Evolutionary conservation across 129 eudicot species (phyloP).

Genomic region (Scalesia atractyloides): DNA sequence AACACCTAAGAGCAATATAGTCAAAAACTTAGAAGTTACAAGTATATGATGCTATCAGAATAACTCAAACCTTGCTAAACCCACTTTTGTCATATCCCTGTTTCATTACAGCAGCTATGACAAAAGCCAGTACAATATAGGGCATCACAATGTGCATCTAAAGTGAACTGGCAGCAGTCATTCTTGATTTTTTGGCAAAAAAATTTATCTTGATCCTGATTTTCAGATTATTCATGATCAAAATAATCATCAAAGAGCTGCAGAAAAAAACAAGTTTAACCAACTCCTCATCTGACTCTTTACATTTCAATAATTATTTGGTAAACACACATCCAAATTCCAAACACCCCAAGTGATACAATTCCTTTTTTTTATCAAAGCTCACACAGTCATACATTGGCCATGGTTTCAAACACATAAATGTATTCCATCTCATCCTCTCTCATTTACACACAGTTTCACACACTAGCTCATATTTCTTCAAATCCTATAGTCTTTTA

Average conservation of each 20-base stretch:
- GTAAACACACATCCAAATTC: background rate
- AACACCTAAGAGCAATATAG: background rate
- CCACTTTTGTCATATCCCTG: background rate
- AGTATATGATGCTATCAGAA: background rate
- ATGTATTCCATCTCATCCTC: background rate
- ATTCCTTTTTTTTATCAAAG: background rate
- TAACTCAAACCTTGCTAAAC: constrained; percentile 9
- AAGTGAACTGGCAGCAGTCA: background rate
- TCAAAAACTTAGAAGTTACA: background rate
- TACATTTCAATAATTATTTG: background rate
- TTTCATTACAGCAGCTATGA: constrained; percentile 6
- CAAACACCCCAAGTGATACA: background rate
- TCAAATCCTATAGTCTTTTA: background rate
- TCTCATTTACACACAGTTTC: background rate
- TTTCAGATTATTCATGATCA: background rate
- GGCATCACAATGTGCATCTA: background rate
- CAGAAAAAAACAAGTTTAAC: background rate
- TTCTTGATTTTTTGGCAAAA: background rate
- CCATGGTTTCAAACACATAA: background rate
- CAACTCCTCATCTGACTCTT: constrained; percentile 1
- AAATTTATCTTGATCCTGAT: background rate
- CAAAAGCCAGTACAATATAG: background rate
- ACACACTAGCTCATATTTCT: background rate
- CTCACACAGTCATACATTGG: background rate
- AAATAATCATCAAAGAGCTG: background rate